phyloP scores from a whole-genome alignment of 768 basidiomycete genomes.

The Naganishia randhawae region DNA sequence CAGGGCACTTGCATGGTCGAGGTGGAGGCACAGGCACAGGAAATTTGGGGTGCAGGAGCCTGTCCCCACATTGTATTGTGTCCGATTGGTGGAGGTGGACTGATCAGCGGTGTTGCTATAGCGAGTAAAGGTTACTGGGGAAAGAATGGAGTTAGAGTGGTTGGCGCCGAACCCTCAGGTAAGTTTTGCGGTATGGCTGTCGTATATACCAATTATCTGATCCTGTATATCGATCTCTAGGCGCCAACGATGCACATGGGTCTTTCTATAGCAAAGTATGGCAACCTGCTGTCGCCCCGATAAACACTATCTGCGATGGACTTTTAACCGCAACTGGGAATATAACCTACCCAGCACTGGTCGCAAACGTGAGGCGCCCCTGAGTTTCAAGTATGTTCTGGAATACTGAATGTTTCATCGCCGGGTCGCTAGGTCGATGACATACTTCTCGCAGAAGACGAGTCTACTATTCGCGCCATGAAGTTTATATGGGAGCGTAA shows the following conservation, averaged over 20 bases:
- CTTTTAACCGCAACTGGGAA: constrained; percentile 20
- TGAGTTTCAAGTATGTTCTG: background rate
- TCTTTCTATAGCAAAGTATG: constrained; percentile 7
- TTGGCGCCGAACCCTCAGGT: constrained; percentile 24
- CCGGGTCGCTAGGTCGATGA: constrained; percentile 14
- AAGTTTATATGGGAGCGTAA: constrained; percentile 26
- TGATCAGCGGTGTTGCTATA: constrained; percentile 22
- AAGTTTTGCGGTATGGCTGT: background rate
- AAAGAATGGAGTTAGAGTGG: constrained; percentile 2
- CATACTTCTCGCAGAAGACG: constrained; percentile 21
- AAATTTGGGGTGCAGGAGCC: constrained; percentile 5
- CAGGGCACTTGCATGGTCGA: constrained; percentile 23
- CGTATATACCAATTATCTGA: background rate
- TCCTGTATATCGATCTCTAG: background rate
- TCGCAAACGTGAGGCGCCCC: constrained; percentile 1
- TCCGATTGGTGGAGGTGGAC: constrained; percentile 21
- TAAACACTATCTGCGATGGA: constrained; percentile 21
- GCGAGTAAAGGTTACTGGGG: constrained; percentile 21
- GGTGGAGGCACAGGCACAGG: constrained; percentile 1
- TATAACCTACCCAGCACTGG: constrained; percentile 17
- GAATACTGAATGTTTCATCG: background rate
- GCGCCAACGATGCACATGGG: constrained; percentile 23
- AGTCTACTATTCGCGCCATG: constrained; percentile 19
- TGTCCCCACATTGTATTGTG: constrained; percentile 16
- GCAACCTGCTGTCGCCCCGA: constrained; percentile 23